Evolutionary conservation across 345 rosid species (phyloP).

Genomic region (Microthlaspi erraticum): DNA sequence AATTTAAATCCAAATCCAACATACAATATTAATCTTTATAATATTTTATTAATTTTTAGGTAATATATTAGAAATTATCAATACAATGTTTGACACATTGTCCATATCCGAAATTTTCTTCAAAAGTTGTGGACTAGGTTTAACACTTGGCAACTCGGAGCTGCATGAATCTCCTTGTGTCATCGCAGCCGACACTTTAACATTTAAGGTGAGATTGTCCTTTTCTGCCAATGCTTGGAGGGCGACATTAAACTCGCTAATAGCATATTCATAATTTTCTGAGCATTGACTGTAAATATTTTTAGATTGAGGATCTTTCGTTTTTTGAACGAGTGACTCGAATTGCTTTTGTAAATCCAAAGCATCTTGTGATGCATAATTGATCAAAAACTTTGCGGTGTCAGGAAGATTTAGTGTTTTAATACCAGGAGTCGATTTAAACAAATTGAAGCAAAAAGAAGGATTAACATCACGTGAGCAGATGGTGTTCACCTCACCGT

Average conservation of each 20-base stretch:
- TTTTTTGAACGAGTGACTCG: neutral
- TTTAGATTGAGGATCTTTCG: neutral
- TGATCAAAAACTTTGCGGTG: neutral
- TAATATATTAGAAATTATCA: slow-evolving; percentile 26
- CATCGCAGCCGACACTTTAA: slow-evolving; percentile 4
- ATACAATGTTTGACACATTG: neutral
- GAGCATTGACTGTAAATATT: neutral
- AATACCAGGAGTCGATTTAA: slow-evolving; percentile 4
- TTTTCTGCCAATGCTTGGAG: slow-evolving; percentile 11
- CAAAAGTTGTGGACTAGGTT: slow-evolving; percentile 4
- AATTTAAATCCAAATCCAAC: too few species aligned
- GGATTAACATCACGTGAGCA: slow-evolving; percentile 3
- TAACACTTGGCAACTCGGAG: neutral
- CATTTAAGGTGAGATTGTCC: neutral
- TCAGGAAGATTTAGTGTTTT: neutral
- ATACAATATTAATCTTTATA: too few species aligned
- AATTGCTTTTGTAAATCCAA: neutral
- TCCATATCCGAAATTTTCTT: neutral
- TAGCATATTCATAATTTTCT: neutral
- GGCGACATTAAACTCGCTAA: neutral
- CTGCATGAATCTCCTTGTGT: neutral
- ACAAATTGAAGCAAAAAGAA: neutral
- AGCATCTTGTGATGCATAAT: neutral
- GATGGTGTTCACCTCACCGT: neutral
- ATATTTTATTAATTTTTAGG: neutral